Evolutionary conservation across 1,284 basidiomycete species (phyloP).

Genomic region (Coriolopsis trogii): DNA sequence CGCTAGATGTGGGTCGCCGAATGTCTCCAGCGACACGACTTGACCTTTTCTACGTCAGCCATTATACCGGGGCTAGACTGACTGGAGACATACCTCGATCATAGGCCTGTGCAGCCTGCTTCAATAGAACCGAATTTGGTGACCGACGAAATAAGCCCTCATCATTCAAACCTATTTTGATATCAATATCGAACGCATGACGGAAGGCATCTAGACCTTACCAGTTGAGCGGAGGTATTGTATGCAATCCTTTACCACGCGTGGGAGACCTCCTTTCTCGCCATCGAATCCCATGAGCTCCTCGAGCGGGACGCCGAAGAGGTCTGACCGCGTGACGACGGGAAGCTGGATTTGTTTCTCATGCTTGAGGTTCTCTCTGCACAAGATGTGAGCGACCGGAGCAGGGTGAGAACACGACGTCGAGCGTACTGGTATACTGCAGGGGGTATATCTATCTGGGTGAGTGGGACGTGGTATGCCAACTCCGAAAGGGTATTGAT

Average conservation of each 20-base stretch:
- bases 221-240: conserved; percentile 70
- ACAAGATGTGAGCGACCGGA: conserved; percentile 7
- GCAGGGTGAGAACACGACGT: conserved; percentile 1
- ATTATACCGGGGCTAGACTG: not conserved
- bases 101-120: conserved; percentile 79
- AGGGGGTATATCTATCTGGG: conserved; percentile 83
- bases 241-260: conserved; percentile 78
- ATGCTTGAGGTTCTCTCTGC: conserved; percentile 73
- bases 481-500: conserved; percentile 75
- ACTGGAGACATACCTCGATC: conserved; percentile 57
- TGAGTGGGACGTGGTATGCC: conserved; percentile 74
- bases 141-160: conserved; percentile 84
- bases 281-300: conserved; percentile 82
- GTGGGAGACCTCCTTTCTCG: conserved; percentile 77
- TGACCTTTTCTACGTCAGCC: conserved; percentile 49
- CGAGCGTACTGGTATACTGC: conserved; percentile 71
- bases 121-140: conserved; percentile 69
- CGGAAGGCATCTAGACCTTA: conserved; percentile 24
- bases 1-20: conserved; percentile 77
- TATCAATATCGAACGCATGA: conserved; percentile 2
- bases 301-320: conserved; percentile 81
- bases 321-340: conserved; percentile 54
- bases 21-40: conserved; percentile 73
- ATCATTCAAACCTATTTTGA: conserved; percentile 59
- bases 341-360: conserved; percentile 71